Conservation (phyloP, 2,329 filamentous ascomycete species). For the Xylaria sp. region DNA sequence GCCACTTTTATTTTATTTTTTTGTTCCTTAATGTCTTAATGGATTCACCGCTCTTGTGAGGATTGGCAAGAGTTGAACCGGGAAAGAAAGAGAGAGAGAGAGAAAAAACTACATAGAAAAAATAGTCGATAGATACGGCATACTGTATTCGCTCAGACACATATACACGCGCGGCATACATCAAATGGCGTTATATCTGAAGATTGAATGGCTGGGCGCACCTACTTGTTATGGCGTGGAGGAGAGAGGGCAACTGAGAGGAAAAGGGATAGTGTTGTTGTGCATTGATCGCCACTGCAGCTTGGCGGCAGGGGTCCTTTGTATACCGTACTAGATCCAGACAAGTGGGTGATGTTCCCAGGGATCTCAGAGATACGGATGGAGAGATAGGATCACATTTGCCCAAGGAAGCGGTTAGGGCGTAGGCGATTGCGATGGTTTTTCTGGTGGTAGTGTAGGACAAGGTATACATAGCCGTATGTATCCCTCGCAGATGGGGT, state of each 20-base stretch:
- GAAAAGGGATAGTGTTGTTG: conserved; percentile 29
- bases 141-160: neutral
- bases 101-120: neutral
- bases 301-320: conserved; percentile 33
- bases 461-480: conserved; percentile 12
- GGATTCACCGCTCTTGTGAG: neutral
- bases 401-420: conserved; percentile 4
- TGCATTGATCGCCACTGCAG: conserved; percentile 35
- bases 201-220: conserved; percentile 8
- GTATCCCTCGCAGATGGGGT: neutral
- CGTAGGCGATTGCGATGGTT: conserved; percentile 1
- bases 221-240: neutral
- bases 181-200: conserved; percentile 1
- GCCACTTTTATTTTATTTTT: neutral
- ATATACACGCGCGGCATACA: neutral
- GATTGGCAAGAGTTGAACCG: neutral
- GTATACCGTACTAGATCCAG: conserved; percentile 25
- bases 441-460: conserved; percentile 7
- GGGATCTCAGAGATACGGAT: conserved; percentile 27
- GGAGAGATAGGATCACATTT: conserved; percentile 31
- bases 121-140: no score
- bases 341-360: conserved; percentile 28
- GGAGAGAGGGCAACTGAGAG: neutral
- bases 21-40: neutral
- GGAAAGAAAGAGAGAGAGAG: no score